Conservation (phyloP, 768 basidiomycete species). For the Tulasnella sp. region DNA sequence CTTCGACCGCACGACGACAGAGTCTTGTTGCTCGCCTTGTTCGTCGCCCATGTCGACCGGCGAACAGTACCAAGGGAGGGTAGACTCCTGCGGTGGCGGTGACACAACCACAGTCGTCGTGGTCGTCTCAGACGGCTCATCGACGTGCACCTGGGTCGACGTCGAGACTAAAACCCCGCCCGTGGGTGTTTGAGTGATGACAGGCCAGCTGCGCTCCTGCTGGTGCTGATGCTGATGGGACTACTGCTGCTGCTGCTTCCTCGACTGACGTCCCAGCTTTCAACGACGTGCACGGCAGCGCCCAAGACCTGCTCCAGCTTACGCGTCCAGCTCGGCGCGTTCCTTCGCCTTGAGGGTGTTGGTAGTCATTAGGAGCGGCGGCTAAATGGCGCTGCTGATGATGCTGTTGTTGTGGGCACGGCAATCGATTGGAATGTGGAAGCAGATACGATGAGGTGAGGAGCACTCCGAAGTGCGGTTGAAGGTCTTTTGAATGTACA, state of each 20-base stretch:
- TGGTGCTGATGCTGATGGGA: too few species aligned
- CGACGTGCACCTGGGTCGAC: constrained; percentile 6
- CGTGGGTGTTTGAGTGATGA: neutral
- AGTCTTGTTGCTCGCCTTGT: neutral
- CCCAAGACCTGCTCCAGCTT: constrained; percentile 16
- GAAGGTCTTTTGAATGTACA: neutral
- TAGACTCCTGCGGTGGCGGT: too few species aligned
- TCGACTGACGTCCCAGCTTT: neutral
- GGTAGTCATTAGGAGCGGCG: neutral
- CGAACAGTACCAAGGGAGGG: too few species aligned
- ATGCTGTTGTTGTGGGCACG: neutral
- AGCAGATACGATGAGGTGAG: neutral
- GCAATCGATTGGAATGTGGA: too few species aligned
- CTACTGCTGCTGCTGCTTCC: neutral
- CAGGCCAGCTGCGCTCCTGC: too few species aligned
- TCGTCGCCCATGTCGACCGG: neutral
- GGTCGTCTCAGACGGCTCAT: neutral
- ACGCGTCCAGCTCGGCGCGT: constrained; percentile 12
- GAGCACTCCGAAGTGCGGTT: neutral
- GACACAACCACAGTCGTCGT: neutral
- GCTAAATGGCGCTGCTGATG: neutral
- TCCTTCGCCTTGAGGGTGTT: constrained; percentile 11
- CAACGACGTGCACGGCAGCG: constrained; percentile 10
- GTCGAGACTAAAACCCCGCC: constrained; percentile 7
- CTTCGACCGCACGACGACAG: neutral